Evolutionary conservation across 2,329 filamentous ascomycete species (phyloP), one percentile per base, ranked within the genome.

Genomic region (Colletotrichum musae): DNA sequence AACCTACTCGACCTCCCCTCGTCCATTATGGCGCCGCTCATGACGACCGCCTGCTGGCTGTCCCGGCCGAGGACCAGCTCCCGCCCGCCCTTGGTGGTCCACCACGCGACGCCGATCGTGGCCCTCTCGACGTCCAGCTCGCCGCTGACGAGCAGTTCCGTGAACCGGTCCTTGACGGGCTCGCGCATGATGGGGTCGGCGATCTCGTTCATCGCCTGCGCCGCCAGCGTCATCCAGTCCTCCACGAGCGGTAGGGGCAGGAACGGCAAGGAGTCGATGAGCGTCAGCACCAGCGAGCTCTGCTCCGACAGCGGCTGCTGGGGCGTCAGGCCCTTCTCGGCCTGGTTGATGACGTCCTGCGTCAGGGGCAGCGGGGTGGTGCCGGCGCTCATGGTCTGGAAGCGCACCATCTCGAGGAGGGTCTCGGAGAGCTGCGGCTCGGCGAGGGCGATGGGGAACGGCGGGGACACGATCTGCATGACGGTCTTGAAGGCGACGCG

Each of bases 71-170:
- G 70, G 7, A 89, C 81, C 71, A 87, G 75, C 71, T 86, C 87
- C 78, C 78, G 89, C 81, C 81, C 88, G 6, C 87, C 87, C 43
- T 80, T 80, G 13, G 85, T 86, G 12, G 90, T 93, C 95, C 95
- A 97, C 95, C 95, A 98, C 2, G 89, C 89, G 18, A 97, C 92
- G 57, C 92, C 94, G 39, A 93, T 86, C 48, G 91, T 89, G 6
- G 93, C 92, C 69, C 94, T 87, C 77, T 97, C 93, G 26, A 97
- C 91, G 79, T 97, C 94, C 89, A 97, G 92, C 81, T 97, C 94
- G 4, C 94, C 94, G 73, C 88, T 91, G 48, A 91, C 91, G 10
- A 97, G 81, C 3, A 94, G 87, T 67, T 96, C 91, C 91, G 93
- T 94, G 78, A 97, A 92, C 58, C 94, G 85, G 71, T 89, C 86